Evolutionary conservation across 495 filamentous ascomycete species (phyloP).

Genomic region (Penicillium steckii): DNA sequence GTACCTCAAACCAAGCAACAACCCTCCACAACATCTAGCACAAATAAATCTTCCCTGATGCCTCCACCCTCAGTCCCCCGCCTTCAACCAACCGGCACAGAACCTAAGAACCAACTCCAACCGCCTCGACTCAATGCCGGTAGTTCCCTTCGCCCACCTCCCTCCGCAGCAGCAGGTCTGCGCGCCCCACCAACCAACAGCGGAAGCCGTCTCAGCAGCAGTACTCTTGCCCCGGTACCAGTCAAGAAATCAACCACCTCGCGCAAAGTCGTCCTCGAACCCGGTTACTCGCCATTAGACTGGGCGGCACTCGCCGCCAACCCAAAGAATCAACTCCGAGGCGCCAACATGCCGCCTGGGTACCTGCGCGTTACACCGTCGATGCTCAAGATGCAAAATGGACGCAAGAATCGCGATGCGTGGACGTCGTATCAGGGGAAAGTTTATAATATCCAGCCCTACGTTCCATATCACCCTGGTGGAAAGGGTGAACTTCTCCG

Average conservation of each 20-base stretch:
- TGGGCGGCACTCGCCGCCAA: conserved; percentile 79
- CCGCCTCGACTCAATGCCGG: conserved; percentile 14
- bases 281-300: conserved; percentile 90
- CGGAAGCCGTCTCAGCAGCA: conserved; percentile 31
- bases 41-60: conserved; percentile 32
- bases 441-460: conserved; percentile 92
- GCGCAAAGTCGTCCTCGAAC: conserved; percentile 69
- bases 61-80: conserved; percentile 37
- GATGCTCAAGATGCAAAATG: conserved; percentile 70
- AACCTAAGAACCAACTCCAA: conserved; percentile 15
- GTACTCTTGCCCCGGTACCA: conserved; percentile 37
- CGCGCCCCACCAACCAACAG: conserved; percentile 24
- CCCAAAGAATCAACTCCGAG: conserved; percentile 66
- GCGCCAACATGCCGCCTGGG: conserved; percentile 50
- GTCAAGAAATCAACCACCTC: conserved; percentile 38
- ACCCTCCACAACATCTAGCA: conserved; percentile 9
- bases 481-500: conserved; percentile 83
- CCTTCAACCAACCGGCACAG: conserved; percentile 20
- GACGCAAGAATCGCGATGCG: conserved; percentile 76
- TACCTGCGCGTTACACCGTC: conserved; percentile 72
- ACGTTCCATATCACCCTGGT: conserved; percentile 87
- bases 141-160: conserved; percentile 30
- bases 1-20: conserved; percentile 12
- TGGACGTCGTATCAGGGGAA: conserved; percentile 85
- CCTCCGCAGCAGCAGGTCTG: conserved; percentile 32